phyloP scores from a whole-genome alignment of 805 yeast genomes.

The Candida qinlingensis region DNA sequence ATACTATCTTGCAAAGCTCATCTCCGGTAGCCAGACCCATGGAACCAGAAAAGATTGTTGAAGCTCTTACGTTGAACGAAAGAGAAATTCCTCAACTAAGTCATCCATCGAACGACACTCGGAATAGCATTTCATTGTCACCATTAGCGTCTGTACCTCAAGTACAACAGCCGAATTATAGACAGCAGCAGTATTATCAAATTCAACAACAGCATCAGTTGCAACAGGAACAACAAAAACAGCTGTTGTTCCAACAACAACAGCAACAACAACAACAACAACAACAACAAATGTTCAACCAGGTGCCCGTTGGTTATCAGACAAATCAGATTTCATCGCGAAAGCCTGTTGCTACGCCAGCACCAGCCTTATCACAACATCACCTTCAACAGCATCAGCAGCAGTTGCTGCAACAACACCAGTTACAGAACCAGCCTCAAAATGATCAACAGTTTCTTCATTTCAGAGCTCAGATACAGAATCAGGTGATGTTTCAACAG shows the following conservation, averaged over 20 bases:
- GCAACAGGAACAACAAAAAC: not conserved
- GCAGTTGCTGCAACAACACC: constrained; percentile 4
- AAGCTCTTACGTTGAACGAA: constrained; percentile 10
- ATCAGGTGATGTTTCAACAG: constrained; percentile 15
- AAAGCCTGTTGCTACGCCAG: constrained; percentile 3
- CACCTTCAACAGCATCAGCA: constrained; percentile 1
- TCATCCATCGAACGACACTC: not conserved
- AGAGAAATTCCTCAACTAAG: not conserved
- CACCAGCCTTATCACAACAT: constrained; percentile 6
- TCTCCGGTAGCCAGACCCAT: constrained; percentile 13
- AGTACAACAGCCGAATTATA: not conserved
- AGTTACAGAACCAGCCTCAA: constrained; percentile 6
- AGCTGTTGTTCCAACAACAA: not conserved
- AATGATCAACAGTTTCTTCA: constrained; percentile 8
- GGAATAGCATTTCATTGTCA: not conserved
- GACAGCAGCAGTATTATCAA: not conserved
- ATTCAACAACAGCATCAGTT: not conserved
- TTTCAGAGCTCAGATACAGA: constrained; percentile 16
- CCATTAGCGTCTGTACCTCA: not conserved
- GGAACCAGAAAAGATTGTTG: constrained; percentile 5
- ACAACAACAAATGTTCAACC: not conserved
- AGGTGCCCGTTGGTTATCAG: not conserved
- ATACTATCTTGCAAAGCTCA: constrained; percentile 22
- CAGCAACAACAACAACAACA: constrained; percentile 3
- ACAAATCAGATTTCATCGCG: not conserved